Evolutionary conservation across 257 asterid species (phyloP).

Genomic region (Rehmannia glutinosa): DNA sequence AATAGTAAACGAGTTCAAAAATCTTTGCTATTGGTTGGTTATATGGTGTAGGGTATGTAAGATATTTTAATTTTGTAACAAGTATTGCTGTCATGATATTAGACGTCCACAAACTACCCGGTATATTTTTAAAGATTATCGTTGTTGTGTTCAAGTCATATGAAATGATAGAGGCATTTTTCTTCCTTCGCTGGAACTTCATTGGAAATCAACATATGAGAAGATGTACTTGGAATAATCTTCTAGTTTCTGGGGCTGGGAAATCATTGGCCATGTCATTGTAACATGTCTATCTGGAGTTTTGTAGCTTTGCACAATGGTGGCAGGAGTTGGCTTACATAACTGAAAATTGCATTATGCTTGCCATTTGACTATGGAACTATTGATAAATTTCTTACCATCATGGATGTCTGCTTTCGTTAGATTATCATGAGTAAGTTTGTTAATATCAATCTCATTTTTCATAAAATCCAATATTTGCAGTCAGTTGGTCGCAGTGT

Average conservation of each 20-base stretch:
- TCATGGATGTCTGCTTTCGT: background rate
- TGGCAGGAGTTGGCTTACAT: background rate
- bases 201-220: no score
- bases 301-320: background rate
- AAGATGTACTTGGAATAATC: no score
- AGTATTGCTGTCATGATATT: background rate
- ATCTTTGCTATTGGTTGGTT: background rate
- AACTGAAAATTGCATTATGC: background rate
- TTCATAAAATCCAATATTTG: slow-evolving; percentile 18
- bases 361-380: background rate
- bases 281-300: no score
- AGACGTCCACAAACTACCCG: background rate
- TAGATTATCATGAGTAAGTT: background rate
- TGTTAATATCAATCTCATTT: slow-evolving; percentile 9
- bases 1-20: background rate
- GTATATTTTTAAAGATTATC: background rate
- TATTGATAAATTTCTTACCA: background rate
- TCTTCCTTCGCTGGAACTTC: no score
- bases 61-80: background rate
- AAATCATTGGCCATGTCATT: no score
- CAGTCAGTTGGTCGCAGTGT: slow-evolving; percentile 63
- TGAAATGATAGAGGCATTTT: background rate
- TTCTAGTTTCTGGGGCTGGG: no score
- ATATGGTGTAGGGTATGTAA: background rate
- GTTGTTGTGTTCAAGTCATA: background rate